Evolutionary conservation across 75 land plant species (phyloP).

Genomic region (Azolla pinnata): DNA sequence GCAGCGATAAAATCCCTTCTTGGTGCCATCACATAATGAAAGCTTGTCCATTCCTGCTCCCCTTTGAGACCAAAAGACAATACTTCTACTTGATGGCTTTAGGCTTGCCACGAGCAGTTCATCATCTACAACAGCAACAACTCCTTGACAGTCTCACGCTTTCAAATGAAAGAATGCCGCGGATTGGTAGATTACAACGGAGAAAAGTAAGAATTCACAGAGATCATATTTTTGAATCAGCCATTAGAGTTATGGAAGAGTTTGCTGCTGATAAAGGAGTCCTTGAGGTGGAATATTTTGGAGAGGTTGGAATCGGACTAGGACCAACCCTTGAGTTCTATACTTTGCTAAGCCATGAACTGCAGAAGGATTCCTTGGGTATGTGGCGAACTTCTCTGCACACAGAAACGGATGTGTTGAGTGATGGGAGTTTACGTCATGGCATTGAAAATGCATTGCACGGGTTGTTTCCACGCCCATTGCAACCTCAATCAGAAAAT

Average conservation of each 20-base stretch:
- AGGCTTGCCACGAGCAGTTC: conserved; percentile 19
- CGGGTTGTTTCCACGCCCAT: conserved; percentile 84
- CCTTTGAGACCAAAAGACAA: conserved; percentile 19
- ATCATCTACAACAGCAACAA: conserved; percentile 18
- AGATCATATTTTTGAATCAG: conserved; percentile 15
- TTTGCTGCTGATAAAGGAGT: conserved; percentile 13
- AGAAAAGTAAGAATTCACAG: conserved; percentile 15
- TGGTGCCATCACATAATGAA: conserved; percentile 20
- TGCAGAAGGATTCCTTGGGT: conserved; percentile 15
- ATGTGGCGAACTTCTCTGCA: conserved; percentile 13
- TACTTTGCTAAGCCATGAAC: conserved; percentile 18
- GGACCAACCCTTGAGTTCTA: conserved; percentile 20
- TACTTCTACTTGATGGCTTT: conserved; percentile 15
- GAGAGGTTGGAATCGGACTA: conserved; percentile 16
- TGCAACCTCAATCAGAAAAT: conserved; percentile 16
- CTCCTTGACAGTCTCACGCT: neutral
- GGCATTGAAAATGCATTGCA: conserved; percentile 21
- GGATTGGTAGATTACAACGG: conserved; percentile 14
- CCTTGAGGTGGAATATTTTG: conserved; percentile 26
- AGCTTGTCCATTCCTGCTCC: conserved; percentile 21
- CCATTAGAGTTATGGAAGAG: conserved; percentile 16
- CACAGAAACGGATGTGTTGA: conserved; percentile 6
- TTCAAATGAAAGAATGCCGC: conserved; percentile 10
- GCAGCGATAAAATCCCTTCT: conserved; percentile 17
- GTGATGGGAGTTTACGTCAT: neutral